A percentile compares a stretch with the other conserved stretches of the same genome.
Evolutionary conservation across 2,329 filamentous ascomycete species (phyloP).

Genomic region (Pseudogymnoascus sp.): DNA sequence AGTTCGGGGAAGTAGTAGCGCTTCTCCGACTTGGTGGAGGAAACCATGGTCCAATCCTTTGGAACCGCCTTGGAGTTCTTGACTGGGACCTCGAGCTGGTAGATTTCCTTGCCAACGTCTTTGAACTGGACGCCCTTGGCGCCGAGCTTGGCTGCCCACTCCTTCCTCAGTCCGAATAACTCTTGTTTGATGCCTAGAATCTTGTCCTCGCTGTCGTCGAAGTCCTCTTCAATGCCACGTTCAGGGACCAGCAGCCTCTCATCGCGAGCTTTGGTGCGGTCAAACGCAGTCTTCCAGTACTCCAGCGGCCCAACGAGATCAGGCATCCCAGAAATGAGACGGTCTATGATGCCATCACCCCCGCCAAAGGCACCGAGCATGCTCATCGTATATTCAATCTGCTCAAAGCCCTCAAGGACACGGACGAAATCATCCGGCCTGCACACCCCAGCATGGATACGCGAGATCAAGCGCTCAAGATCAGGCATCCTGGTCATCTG

Average conservation of each 20-base stretch:
- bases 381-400: slow-evolving; percentile 90
- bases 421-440: slow-evolving; percentile 86
- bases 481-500: slow-evolving; percentile 90
- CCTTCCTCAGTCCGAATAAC: slow-evolving; percentile 62
- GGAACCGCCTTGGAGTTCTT: slow-evolving; percentile 64
- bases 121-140: slow-evolving; percentile 64
- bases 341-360: slow-evolving; percentile 76
- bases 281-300: slow-evolving; percentile 89
- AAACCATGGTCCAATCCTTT: slow-evolving; percentile 91
- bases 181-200: slow-evolving; percentile 70
- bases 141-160: slow-evolving; percentile 64
- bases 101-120: slow-evolving; percentile 93
- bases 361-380: slow-evolving; percentile 65
- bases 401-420: slow-evolving; percentile 92
- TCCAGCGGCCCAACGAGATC: slow-evolving; percentile 65
- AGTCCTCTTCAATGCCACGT: slow-evolving; percentile 81
- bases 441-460: slow-evolving; percentile 87
- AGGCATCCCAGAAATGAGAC: slow-evolving; percentile 79
- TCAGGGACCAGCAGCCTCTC: slow-evolving; percentile 79
- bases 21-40: slow-evolving; percentile 80
- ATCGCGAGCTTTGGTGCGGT: slow-evolving; percentile 69
- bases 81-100: slow-evolving; percentile 89
- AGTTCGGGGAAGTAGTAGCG: slow-evolving; percentile 89
- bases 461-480: slow-evolving; percentile 85
- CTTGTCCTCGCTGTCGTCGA: slow-evolving; percentile 70